Evolutionary conservation across 192 early-diverging fungal species (phyloP).

Genomic region (Gryganskiella cystojenkinii): DNA sequence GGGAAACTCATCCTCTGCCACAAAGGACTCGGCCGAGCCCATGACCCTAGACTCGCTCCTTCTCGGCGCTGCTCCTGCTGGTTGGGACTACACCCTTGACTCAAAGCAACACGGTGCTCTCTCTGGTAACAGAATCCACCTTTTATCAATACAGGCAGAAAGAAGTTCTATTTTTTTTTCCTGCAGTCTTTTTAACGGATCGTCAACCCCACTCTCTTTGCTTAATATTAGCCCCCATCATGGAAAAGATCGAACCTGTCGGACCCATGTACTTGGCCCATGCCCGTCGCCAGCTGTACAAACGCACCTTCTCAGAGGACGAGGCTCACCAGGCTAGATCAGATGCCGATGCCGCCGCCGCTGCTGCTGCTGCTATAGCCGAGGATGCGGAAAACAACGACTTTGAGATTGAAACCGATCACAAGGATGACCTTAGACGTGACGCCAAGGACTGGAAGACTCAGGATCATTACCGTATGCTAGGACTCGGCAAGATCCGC

Average conservation of each 20-base stretch:
- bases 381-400: constrained; percentile 56
- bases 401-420: constrained; percentile 69
- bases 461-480: constrained; percentile 87
- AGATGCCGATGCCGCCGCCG: constrained; percentile 54
- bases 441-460: constrained; percentile 84
- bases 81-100: constrained; percentile 29
- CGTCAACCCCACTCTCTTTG: not conserved
- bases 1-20: constrained; percentile 41
- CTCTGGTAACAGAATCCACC: constrained; percentile 10
- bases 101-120: constrained; percentile 13
- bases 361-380: constrained; percentile 13
- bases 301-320: constrained; percentile 61
- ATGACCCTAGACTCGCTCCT: constrained; percentile 22
- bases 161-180: not conserved
- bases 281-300: constrained; percentile 56
- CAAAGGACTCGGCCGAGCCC: constrained; percentile 11
- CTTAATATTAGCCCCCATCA: constrained; percentile 39
- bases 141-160: no score
- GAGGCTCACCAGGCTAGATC: constrained; percentile 56
- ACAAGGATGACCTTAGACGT: constrained; percentile 65
- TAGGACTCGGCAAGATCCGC: constrained; percentile 75
- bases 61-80: constrained; percentile 20
- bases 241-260: constrained; percentile 51
- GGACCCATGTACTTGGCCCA: constrained; percentile 55
- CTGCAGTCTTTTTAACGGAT: not conserved